Evolutionary conservation across 805 yeast species (phyloP).

Genomic region (Torulaspora indica): DNA sequence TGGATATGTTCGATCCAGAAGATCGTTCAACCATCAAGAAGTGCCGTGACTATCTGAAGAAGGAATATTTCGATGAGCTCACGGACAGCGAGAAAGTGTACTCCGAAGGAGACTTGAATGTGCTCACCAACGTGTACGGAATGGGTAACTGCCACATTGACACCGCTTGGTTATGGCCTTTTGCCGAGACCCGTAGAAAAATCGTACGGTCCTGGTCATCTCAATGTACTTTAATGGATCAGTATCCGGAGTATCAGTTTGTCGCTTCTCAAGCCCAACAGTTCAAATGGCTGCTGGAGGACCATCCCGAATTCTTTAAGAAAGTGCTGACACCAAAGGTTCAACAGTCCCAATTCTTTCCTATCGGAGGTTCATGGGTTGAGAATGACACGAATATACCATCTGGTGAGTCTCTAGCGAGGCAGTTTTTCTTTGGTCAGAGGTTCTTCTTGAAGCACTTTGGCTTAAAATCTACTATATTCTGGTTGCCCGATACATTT

Average conservation of each 20-base stretch:
- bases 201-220: constrained; percentile 94
- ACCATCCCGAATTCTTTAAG: constrained; percentile 75
- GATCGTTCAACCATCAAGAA: constrained; percentile 52
- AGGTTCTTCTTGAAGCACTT: constrained; percentile 75
- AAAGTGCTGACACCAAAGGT: constrained; percentile 59
- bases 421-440: constrained; percentile 91
- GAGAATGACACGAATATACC: constrained; percentile 96
- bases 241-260: constrained; percentile 88
- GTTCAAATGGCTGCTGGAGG: constrained; percentile 82
- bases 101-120: constrained; percentile 37
- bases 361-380: constrained; percentile 97
- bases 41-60: constrained; percentile 64
- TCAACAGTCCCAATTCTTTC: constrained; percentile 69
- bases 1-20: constrained; percentile 74
- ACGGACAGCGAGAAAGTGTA: constrained; percentile 64
- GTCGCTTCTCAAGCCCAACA: constrained; percentile 97
- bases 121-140: constrained; percentile 61
- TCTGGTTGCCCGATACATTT: constrained; percentile 97
- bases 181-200: constrained; percentile 90
- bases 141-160: constrained; percentile 96
- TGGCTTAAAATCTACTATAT: constrained; percentile 67
- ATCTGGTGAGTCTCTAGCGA: constrained; percentile 80
- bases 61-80: constrained; percentile 55
- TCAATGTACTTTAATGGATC: constrained; percentile 76
- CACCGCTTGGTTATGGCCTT: constrained; percentile 99